A percentile compares a stretch with the other conserved stretches of the same genome.
Evolutionary conservation across 2,329 filamentous ascomycete species (phyloP).

Genomic region (Talaromyces marneffei): DNA sequence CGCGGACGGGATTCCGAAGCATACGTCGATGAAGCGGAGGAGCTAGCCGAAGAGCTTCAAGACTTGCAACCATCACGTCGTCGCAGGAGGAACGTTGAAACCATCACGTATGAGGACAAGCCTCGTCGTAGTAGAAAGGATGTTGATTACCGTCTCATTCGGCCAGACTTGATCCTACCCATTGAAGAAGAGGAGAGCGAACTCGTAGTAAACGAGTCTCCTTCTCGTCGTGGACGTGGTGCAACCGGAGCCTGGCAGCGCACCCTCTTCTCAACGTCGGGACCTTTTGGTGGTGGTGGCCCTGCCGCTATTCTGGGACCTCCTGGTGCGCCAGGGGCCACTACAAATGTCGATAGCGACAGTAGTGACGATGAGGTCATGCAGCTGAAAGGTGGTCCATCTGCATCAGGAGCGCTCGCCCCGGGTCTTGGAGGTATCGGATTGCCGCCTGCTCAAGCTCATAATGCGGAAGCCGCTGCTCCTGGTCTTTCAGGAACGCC

Average conservation of each 20-base stretch:
- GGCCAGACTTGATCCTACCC: conserved; percentile 63
- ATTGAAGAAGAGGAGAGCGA: conserved; percentile 71
- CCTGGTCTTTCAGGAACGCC: conserved; percentile 57
- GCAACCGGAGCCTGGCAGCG: conserved; percentile 62
- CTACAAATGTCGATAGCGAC: conserved; percentile 81
- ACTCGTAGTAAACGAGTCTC: conserved; percentile 53
- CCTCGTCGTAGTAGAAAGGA: conserved; percentile 56
- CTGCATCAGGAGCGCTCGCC: conserved; percentile 58
- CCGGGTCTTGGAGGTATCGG: conserved; percentile 49
- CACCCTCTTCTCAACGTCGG: conserved; percentile 79
- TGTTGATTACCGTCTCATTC: conserved; percentile 81
- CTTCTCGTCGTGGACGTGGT: conserved; percentile 61
- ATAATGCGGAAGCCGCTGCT: conserved; percentile 51
- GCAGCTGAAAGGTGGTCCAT: conserved; percentile 47
- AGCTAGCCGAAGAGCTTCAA: conserved; percentile 55
- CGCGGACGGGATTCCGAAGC: conserved; percentile 41
- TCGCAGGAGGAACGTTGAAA: conserved; percentile 24
- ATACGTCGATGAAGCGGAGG: conserved; percentile 47
- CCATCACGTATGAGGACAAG: conserved; percentile 36
- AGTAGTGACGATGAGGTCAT: conserved; percentile 90
- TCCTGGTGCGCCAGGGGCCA: conserved; percentile 61
- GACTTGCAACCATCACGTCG: conserved; percentile 45
- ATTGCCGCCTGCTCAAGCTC: conserved; percentile 49
- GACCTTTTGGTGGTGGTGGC: conserved; percentile 82
- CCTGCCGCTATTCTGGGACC: conserved; percentile 66